Evolutionary conservation across 306 rosid genomes (phyloP).

Genomic region (Glycine tomentella): DNA sequence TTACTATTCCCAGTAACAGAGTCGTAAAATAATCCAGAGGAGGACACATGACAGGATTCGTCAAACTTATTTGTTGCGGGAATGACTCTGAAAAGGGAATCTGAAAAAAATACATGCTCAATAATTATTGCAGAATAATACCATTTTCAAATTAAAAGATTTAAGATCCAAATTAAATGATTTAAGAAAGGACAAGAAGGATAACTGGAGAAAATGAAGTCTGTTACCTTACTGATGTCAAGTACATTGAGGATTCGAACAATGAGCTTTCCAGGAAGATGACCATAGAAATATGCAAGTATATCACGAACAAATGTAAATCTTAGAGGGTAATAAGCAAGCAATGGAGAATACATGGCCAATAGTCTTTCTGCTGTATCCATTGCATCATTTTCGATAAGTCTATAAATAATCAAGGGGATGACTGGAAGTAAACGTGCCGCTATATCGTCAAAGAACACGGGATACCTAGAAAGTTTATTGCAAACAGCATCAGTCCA

Average conservation of each 20-base stretch:
- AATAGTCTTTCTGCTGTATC: slow-evolving; percentile 85
- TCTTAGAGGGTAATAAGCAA: slow-evolving; percentile 84
- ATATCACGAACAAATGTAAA: slow-evolving; percentile 98
- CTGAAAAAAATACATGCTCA: slow-evolving; percentile 62
- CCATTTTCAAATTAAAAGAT: too few species aligned
- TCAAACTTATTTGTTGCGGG: slow-evolving; percentile 76
- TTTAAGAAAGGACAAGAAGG: slow-evolving; percentile 35
- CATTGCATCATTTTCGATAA: slow-evolving; percentile 88
- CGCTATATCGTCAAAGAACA: slow-evolving; percentile 91
- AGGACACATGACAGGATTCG: slow-evolving; percentile 86
- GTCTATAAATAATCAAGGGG: slow-evolving; percentile 90
- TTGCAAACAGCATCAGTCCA: slow-evolving; percentile 37
- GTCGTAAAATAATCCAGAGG: slow-evolving; percentile 92
- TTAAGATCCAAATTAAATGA: slow-evolving; percentile 36
- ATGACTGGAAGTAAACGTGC: slow-evolving; percentile 95
- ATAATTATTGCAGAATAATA: slow-evolving; percentile 31
- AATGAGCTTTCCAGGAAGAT: slow-evolving; percentile 83
- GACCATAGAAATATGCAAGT: slow-evolving; percentile 96
- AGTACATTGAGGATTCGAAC: slow-evolving; percentile 83
- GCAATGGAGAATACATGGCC: slow-evolving; percentile 68
- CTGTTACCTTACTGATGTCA: slow-evolving; percentile 79
- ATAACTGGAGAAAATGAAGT: slow-evolving; percentile 26
- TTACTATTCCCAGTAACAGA: slow-evolving; percentile 90
- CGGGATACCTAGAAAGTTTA: slow-evolving; percentile 75
- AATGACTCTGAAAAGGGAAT: slow-evolving; percentile 93